Conservation (phyloP, 1,284 basidiomycete species). For the Naganishia liquefaciens region DNA sequence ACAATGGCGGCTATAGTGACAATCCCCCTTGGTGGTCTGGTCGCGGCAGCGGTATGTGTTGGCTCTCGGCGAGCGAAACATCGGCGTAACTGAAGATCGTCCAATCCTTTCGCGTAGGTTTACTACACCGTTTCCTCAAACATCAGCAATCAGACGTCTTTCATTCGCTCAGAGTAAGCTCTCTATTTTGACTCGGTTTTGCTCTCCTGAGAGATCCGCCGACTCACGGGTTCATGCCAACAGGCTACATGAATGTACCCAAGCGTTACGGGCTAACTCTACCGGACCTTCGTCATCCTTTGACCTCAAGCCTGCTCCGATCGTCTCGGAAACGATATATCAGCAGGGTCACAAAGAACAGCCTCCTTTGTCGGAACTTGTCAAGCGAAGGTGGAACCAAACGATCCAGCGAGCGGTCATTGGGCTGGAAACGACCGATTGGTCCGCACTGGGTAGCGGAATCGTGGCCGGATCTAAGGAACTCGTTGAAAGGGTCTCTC, state of each 20-base stretch:
- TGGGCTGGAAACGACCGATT: conserved; percentile 13
- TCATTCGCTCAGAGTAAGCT: conserved; percentile 25
- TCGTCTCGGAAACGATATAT: conserved; percentile 23
- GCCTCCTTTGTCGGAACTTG: conserved; percentile 11
- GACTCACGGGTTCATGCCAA: neutral
- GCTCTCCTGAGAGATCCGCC: neutral
- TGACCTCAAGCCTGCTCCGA: conserved; percentile 17
- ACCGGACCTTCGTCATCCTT: conserved; percentile 15
- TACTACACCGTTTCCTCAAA: conserved; percentile 26
- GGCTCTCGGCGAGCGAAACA: neutral
- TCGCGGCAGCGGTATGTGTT: conserved; percentile 10
- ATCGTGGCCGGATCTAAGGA: conserved; percentile 12
- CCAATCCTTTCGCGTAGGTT: conserved; percentile 3
- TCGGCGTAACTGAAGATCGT: neutral
- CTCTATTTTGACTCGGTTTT: too few relatives aligned
- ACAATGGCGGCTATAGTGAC: conserved; percentile 23
- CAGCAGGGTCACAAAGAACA: conserved; percentile 5
- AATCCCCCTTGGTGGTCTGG: conserved; percentile 15
- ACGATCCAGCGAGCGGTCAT: conserved; percentile 16
- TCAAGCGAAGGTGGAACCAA: conserved; percentile 26
- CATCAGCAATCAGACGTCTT: conserved; percentile 8
- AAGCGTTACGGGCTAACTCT: conserved; percentile 10
- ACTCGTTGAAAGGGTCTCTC: conserved; percentile 20
- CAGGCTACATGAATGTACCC: conserved; percentile 20
- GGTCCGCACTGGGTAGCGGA: conserved; percentile 20